A percentile compares a stretch with the other conserved stretches of the same genome.
Evolutionary conservation across 257 asterid genomes (phyloP).

Genomic region (Catharanthus roseus): DNA sequence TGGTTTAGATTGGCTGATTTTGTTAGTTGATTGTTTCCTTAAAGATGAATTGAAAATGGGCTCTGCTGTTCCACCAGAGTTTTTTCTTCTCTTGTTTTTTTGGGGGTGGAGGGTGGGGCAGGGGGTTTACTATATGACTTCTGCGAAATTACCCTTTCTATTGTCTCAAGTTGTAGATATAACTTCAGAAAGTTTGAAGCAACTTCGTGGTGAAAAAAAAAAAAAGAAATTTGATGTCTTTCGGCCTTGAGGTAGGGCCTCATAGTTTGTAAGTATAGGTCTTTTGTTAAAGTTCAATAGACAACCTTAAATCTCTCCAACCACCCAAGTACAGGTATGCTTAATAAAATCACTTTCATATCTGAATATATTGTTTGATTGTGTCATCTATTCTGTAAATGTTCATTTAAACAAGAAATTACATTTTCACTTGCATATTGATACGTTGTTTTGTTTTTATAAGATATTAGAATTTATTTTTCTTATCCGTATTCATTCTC

Average conservation of each 20-base stretch:
- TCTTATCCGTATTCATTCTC: not conserved
- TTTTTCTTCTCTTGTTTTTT: not conserved
- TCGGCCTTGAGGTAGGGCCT: not conserved
- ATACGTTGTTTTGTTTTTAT: not conserved
- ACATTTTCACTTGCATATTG: not conserved
- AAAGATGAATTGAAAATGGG: not conserved
- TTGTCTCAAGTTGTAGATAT: no score
- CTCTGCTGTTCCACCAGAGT: not conserved
- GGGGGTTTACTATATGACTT: not conserved
- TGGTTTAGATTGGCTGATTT: not conserved
- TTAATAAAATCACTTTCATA: not conserved
- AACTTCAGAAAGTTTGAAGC: not conserved
- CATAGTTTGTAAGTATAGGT: not conserved
- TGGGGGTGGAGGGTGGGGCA: no score
- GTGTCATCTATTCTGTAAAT: not conserved
- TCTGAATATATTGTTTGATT: not conserved
- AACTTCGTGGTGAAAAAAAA: not conserved
- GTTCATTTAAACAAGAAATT: not conserved
- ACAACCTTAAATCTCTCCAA: not conserved
- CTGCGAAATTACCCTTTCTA: no score
- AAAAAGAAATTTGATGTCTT: not conserved
- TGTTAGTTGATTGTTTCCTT: conserved; percentile 3
- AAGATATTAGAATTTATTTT: not conserved
- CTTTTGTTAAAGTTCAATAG: not conserved
- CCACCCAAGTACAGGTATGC: not conserved